These are phyloP conservation scores for Ophiostoma ips DNA, from an alignment of 2,329 filamentous ascomycete species.

Conservation along the genomic window DNA sequence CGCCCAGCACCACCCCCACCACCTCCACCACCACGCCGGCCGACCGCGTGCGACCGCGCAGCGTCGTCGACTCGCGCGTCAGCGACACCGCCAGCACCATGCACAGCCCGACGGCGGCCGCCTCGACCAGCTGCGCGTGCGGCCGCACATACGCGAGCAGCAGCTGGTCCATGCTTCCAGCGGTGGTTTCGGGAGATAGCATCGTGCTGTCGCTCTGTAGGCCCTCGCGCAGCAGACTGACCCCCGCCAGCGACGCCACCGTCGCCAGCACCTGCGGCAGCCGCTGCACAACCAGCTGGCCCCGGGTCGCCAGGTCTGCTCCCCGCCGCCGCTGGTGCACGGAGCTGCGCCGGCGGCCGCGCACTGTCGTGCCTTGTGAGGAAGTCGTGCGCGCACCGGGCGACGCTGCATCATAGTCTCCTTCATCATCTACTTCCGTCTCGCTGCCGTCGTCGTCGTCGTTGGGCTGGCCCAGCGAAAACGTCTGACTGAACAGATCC, in stretches of 20 bases:
- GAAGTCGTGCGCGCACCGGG: neutral
- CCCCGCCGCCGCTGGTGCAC: neutral
- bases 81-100: conserved; percentile 6
- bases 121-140: conserved; percentile 7
- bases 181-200: neutral
- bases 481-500: conserved; percentile 30
- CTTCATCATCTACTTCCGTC: neutral
- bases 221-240: neutral
- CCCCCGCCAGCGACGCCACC: neutral
- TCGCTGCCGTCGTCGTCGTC: conserved; percentile 17
- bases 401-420: neutral
- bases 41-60: conserved; percentile 1
- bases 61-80: conserved; percentile 3
- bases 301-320: neutral
- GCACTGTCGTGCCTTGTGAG: neutral
- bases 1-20: conserved; percentile 6
- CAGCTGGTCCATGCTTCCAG: neutral
- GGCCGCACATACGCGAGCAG: conserved; percentile 2
- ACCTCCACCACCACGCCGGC: neutral
- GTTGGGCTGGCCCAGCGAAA: conserved; percentile 23
- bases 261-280: neutral
- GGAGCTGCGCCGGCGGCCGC: neutral
- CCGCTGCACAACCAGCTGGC: neutral
- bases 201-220: neutral
- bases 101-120: conserved; percentile 8